phyloP scores from a whole-genome alignment of 176 grass and related monocot genomes.

The Aegilops sharonensis region DNA sequence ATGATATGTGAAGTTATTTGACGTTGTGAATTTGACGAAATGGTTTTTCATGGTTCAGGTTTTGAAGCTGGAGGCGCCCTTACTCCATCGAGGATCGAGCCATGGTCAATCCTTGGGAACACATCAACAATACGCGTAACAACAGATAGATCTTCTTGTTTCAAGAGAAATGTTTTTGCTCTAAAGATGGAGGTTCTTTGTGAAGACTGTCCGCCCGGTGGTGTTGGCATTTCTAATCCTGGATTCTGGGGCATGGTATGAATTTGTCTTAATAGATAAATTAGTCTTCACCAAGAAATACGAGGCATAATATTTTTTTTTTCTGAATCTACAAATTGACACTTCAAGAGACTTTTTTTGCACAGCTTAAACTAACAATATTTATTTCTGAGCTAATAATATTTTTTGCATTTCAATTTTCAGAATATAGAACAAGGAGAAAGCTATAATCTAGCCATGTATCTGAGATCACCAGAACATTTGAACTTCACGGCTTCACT shows the following conservation, averaged over 20 bases:
- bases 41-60: constrained; percentile 34
- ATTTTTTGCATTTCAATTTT: constrained; percentile 13
- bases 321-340: background rate
- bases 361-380: background rate
- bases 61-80: constrained; percentile 84
- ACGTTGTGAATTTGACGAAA: background rate
- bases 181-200: constrained; percentile 76
- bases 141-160: constrained; percentile 67
- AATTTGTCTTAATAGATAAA: background rate
- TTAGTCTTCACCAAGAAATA: background rate
- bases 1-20: background rate
- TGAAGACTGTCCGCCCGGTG: constrained; percentile 51
- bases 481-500: constrained; percentile 50
- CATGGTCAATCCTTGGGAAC: constrained; percentile 74
- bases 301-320: background rate
- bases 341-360: background rate
- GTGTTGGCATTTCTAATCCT: constrained; percentile 86
- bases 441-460: constrained; percentile 57
- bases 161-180: constrained; percentile 66
- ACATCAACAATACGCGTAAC: constrained; percentile 46
- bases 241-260: constrained; percentile 93
- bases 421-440: constrained; percentile 75
- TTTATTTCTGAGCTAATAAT: background rate
- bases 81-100: constrained; percentile 72
- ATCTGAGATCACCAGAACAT: constrained; percentile 45